Conservation (phyloP, 768 basidiomycete genomes). For the Dictyophora rubrovolvata region DNA sequence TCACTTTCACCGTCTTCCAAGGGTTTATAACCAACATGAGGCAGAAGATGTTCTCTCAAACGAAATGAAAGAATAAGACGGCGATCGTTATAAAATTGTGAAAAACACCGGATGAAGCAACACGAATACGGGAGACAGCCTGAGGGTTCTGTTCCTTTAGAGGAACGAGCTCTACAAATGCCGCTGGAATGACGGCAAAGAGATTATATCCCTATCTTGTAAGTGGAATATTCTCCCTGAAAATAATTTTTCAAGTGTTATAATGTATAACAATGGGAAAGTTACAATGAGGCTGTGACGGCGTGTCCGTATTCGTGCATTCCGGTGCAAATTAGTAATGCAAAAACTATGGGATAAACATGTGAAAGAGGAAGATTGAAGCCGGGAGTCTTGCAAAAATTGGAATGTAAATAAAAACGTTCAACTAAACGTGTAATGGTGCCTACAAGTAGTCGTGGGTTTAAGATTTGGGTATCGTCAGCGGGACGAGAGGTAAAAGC, state of each 20-base stretch:
- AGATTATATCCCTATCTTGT: conserved; percentile 51
- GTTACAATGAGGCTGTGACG: conserved; percentile 64
- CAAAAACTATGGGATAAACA: conserved; percentile 51
- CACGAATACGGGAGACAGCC: conserved; percentile 41
- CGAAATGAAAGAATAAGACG: conserved; percentile 24
- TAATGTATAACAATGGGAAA: conserved; percentile 4
- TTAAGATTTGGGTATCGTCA: not conserved
- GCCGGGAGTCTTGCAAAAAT: conserved; percentile 62
- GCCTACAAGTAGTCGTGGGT: not conserved
- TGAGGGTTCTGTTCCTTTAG: conserved; percentile 11
- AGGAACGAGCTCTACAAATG: conserved; percentile 57
- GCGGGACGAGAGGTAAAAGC: not conserved
- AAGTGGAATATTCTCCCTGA: conserved; percentile 57
- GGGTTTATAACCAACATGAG: not conserved
- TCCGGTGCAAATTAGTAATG: conserved; percentile 55
- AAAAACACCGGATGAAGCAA: conserved; percentile 66
- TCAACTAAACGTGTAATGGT: not conserved
- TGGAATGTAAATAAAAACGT: not conserved
- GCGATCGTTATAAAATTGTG: conserved; percentile 55
- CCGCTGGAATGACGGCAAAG: conserved; percentile 56
- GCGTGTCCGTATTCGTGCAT: conserved; percentile 81
- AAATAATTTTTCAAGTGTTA: not conserved
- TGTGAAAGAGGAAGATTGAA: conserved; percentile 69
- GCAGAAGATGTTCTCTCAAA: not conserved
- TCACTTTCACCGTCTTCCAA: not conserved